Conservation (phyloP, 73 alveolate genomes). For the Diophrys appendiculata region DNA sequence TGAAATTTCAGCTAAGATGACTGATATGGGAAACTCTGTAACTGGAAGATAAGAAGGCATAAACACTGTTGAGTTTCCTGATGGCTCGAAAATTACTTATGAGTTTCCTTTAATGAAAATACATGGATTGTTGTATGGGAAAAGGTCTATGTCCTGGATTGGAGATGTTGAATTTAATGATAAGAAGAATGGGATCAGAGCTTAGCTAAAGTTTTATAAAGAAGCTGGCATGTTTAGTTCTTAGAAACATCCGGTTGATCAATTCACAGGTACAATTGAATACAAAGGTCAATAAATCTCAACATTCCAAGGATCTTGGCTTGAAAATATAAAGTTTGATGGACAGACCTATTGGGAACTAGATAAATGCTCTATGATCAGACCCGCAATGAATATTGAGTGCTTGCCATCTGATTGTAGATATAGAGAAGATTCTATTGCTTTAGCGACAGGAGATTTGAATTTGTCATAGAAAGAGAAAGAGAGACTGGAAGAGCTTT, state of each 20-base stretch:
- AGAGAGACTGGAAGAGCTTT: slow-evolving; percentile 56
- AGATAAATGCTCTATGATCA: slow-evolving; percentile 27
- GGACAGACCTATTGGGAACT: slow-evolving; percentile 43
- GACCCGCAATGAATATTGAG: slow-evolving; percentile 24
- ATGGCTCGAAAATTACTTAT: slow-evolving; percentile 19
- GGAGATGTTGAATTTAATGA: slow-evolving; percentile 39
- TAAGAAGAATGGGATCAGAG: slow-evolving; percentile 19
- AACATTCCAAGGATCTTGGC: slow-evolving; percentile 43
- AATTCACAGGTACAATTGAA: slow-evolving; percentile 20
- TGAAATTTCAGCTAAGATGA: slow-evolving; percentile 42
- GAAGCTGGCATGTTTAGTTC: neutral
- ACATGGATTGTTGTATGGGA: slow-evolving; percentile 43
- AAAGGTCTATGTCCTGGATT: slow-evolving; percentile 38
- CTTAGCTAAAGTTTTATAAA: slow-evolving; percentile 34
- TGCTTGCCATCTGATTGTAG: slow-evolving; percentile 61
- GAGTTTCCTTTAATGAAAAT: slow-evolving; percentile 39
- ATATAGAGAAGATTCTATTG: slow-evolving; percentile 55
- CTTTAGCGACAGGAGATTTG: slow-evolving; percentile 40
- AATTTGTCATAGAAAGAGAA: slow-evolving; percentile 32
- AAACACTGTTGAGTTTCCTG: slow-evolving; percentile 24
- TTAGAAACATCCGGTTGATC: slow-evolving; percentile 9
- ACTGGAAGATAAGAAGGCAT: slow-evolving; percentile 44
- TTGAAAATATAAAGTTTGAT: slow-evolving; percentile 20
- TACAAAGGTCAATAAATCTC: slow-evolving; percentile 8
- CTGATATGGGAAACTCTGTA: slow-evolving; percentile 60